These are phyloP conservation scores for Metschnikowia noctiluminum DNA, from an alignment of 805 yeast species.

Conservation along the genomic window DNA sequence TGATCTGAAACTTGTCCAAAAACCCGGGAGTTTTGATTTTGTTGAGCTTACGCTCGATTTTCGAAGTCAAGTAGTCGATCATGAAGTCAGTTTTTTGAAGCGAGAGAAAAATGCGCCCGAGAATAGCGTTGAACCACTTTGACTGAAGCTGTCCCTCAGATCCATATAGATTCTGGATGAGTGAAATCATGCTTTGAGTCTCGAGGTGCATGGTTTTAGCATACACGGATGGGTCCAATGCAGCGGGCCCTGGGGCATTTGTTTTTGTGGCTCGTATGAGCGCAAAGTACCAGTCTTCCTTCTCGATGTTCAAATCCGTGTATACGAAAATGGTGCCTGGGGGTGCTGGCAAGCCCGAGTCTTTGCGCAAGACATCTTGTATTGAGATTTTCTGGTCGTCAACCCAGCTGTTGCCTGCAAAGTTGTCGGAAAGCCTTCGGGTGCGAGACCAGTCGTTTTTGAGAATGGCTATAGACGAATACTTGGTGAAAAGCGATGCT, in stretches of 20 bases:
- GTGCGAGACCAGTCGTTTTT: conserved; percentile 39
- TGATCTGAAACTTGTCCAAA: conserved; percentile 75
- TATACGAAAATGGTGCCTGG: conserved; percentile 56
- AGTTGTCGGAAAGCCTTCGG: conserved; percentile 19
- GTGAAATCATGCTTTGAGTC: conserved; percentile 65
- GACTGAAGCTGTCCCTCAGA: conserved; percentile 80
- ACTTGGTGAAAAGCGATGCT: conserved; percentile 75
- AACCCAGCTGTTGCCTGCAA: conserved; percentile 2
- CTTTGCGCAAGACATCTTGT: conserved; percentile 23
- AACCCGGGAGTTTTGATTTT: conserved; percentile 86
- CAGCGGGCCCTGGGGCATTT: conserved; percentile 14
- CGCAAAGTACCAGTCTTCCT: conserved; percentile 92
- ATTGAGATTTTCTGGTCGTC: conserved; percentile 19
- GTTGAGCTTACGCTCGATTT: conserved; percentile 66
- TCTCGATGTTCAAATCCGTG: conserved; percentile 72
- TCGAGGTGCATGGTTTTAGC: conserved; percentile 74
- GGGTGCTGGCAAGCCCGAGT: conserved; percentile 27
- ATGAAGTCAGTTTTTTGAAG: conserved; percentile 69
- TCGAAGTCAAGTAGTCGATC: conserved; percentile 53
- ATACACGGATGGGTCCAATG: conserved; percentile 47
- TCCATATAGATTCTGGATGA: conserved; percentile 76
- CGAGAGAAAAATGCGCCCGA: conserved; percentile 79
- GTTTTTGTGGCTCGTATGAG: conserved; percentile 72
- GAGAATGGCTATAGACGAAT: conserved; percentile 72
- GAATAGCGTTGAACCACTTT: conserved; percentile 85